These are phyloP conservation scores for Crithidia thermophila DNA, from an alignment of 208 protist species.

Conservation along the genomic window DNA sequence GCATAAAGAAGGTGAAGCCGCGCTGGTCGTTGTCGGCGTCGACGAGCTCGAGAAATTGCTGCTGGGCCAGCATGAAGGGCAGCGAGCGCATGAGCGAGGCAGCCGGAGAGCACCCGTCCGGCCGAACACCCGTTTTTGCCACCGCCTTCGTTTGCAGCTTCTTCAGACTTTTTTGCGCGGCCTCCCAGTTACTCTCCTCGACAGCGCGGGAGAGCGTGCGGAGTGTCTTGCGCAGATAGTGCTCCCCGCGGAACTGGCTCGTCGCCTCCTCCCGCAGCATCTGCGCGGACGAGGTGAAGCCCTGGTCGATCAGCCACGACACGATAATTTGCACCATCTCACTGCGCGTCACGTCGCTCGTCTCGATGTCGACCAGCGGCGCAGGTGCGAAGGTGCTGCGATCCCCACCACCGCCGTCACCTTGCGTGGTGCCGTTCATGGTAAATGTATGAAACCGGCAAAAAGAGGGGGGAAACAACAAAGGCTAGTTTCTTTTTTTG, in stretches of 20 bases:
- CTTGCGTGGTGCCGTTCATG: not conserved
- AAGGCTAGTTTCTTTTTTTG: too few species aligned
- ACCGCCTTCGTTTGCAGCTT: constrained; percentile 51
- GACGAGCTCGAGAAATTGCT: constrained; percentile 88
- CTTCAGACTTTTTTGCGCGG: constrained; percentile 53
- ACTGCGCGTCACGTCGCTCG: constrained; percentile 60
- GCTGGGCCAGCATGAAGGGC: constrained; percentile 71
- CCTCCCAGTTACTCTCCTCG: constrained; percentile 83
- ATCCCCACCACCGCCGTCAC: not conserved
- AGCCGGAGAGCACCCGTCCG: constrained; percentile 25
- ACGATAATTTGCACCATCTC: constrained; percentile 79
- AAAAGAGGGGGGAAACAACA: not conserved
- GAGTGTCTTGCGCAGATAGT: constrained; percentile 76
- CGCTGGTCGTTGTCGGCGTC: constrained; percentile 77
- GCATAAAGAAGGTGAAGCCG: constrained; percentile 83
- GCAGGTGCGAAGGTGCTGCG: constrained; percentile 17
- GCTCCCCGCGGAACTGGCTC: constrained; percentile 61
- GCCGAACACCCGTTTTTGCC: constrained; percentile 20
- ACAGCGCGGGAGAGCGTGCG: constrained; percentile 65
- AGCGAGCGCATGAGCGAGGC: constrained; percentile 51
- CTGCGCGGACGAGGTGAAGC: constrained; percentile 79
- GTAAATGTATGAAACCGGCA: not conserved
- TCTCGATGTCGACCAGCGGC: constrained; percentile 60
- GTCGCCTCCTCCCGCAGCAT: constrained; percentile 84
- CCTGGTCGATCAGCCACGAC: constrained; percentile 70